Evolutionary conservation across 306 rosid species (phyloP), one percentile per base, ranked within the genome.

Genomic region (Casuarina cunninghamiana): DNA sequence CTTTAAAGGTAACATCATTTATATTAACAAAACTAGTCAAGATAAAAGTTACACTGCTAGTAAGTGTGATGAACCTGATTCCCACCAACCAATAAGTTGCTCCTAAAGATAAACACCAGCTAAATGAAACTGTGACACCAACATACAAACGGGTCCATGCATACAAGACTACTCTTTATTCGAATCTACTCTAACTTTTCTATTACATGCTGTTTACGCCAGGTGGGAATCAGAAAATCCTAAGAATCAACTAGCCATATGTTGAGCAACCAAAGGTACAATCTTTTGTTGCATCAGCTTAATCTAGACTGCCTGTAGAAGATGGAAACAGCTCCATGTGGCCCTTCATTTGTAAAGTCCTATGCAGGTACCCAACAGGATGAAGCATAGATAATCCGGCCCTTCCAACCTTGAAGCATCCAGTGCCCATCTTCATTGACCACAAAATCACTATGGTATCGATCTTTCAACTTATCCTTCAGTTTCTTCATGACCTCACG

Each of bases 341-440:
- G 43, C 10, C 69, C 4, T 3, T 37, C 69, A 13, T 62, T n/a
- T 68, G 71, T 80, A 11, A 76, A 10, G 67, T 51, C 73, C 72
- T 81, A 84, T 53, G 86, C 75, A 2, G 90, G 84, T 26, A 86
- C 84, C 96, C 96, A 90, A 76, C 88, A 85, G n/a, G 91, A 82
- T 55, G 90, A 85, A 67, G 86, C 84, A 54, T 16, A 82, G 26
- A 83, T 8, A 71, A 86, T 79, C 60, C 96, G 76, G 37, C 96
- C 96, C 81, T 90, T 90, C 96, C 96, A 90, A 76, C 93, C 91
- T 80, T 90, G 96, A 68, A 90, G 84, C 96, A 90, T 80, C 84
- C 80, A 88, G 76, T 82, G 75, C 17, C 88, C 90, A 77, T 90
- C 93, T 87, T 85, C 83, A 63, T 78, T 84, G 57, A 90, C 85